Evolutionary conservation across 2,329 filamentous ascomycete species (phyloP), one percentile per base, ranked within the genome.

Genomic region (Talaromyces atroroseus): DNA sequence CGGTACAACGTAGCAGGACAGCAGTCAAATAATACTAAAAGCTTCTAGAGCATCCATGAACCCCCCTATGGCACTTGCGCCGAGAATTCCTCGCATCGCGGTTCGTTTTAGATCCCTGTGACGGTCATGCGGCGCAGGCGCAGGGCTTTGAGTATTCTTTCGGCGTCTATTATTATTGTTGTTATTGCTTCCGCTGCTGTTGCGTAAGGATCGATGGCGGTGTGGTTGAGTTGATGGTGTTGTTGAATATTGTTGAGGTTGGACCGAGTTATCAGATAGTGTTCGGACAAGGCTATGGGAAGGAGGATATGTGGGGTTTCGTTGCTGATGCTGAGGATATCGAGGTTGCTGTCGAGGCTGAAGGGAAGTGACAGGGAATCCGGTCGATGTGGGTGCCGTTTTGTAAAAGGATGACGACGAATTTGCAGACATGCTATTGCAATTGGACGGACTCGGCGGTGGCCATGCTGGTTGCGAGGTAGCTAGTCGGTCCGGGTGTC

Each of bases 41-140:
- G 66, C 67, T 52, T 74, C 71, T 45, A 74, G 56, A n/a, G 71
- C 71, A 62, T 73, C 68, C 60, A 74, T 63, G 54, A 74, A 72
- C 11, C 70, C 71, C 5, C 70, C 69, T 55, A 73, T 69, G 14
- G 71, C 71, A 16, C 69, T 68, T 21, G 68, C 67, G 2, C 71
- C 72, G 6, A 67, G 63, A 24, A 74, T 52, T 2, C 71, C 70
- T 36, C 68, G 67, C 7, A 70, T 70, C 38, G 71, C 70, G 42
- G 63, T 67, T 34, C 71, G 64, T 45, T 64, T 65, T 14, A 71
- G 53, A 49, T 65, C 62, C 24, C 65, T 67, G 38, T 68, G 66
- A 5, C 65, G 52, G 45, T 44, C 46, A 36, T 56, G 44, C 7
- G 56, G 18, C 63, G 52, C 36, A 16, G 38, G 18, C 60, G 56